Evolutionary conservation across 306 rosid genomes (phyloP), one percentile per base, ranked within the genome.

Genomic region (Dryas octopetala): DNA sequence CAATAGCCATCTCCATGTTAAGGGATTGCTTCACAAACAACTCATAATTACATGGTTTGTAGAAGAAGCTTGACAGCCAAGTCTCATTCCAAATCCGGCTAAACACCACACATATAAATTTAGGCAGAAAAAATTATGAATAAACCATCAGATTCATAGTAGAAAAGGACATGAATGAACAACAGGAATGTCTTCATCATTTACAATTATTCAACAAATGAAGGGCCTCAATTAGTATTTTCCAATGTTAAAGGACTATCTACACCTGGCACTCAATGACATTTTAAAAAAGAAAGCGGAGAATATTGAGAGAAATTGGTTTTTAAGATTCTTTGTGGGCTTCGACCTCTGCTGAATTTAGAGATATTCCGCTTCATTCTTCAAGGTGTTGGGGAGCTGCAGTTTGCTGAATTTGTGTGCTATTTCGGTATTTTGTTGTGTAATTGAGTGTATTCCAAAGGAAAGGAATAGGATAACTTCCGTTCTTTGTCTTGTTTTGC

Each of bases 1-100:
- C 96, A 84, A 92, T 95, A 41, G 97, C 99, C 97, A 92, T 95
- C 87, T 95, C 99, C 99, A 95, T 95, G 79, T 95, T 95, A 58
- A 95, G 85, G 61, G 97, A 87, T 76, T 92, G 98, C 89, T 95
- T 95, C 90, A 92, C 99, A 83, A 95, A 95, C 86, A 95, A 86
- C 85, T 95, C 99, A 75, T 95, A 82, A 80, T 95, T 95, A 77
- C 98, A 95, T 8, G 99, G 99, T 82, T 95, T 95, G 86, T 90
- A 92, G 89, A 95, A 95, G 90, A 95, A 95, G 83, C 86, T 88
- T n/a, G 97, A 79, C 87, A 95, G 78, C 99, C 97, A 95, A 73
- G 96, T 89, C 87, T 95, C 99, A 3, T 95, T 95, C 98, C 99
- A 95, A 74, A 95, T 95, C 77, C 98, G 98, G 74, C 99, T 92